Evolutionary conservation across 2,329 filamentous ascomycete species (phyloP), one percentile per base, ranked within the genome.

Genomic region (Arachnomyces sp.): DNA sequence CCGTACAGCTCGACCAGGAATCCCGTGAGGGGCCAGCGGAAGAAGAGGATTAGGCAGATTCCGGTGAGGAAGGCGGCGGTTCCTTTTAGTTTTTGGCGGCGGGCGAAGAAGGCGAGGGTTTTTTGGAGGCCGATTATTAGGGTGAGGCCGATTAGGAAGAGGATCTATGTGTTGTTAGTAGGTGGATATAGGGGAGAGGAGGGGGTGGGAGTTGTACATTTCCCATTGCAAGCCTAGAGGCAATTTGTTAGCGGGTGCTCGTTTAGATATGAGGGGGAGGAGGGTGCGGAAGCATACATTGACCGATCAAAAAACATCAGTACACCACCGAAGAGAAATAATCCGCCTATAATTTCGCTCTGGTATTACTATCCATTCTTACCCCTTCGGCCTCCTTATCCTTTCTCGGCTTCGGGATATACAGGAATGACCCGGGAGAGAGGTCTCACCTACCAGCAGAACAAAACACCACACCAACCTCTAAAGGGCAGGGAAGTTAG

Each of bases 221-320:
- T 68, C 92, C 92, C 92, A 96, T 96, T 52, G 90, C 90, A 42
- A 98, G 79, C 79, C 85, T 92, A 49, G 6, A 30, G 15, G 25
- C 16, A 16, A 17, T 40, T 43, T 14, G 25, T 31, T 29, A 30
- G 25, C 16, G 37, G 20, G 5, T 25, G 20, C 20, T 31, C 8
- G 16, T 11, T 2, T 36, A n/a, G 18, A 35, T 13, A 34, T 39
- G 34, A 15, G 28, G 35, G 36, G 28, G 36, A 18, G 20, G 15
- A 40, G 42, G 14, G 31, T 14, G 12, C 16, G 25, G 39, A 31
- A 7, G 72, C 81, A 58, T 71, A 90, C 86, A 96, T 89, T 57
- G 92, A 86, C 50, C 92, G 80, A 67, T 98, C 92, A 70, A 98
- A 98, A 71, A 98, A 96, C 67, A 98, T 77, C 66, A 98, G 75